Conservation (phyloP, 768 basidiomycete species). For the Tulasnella sp. region DNA sequence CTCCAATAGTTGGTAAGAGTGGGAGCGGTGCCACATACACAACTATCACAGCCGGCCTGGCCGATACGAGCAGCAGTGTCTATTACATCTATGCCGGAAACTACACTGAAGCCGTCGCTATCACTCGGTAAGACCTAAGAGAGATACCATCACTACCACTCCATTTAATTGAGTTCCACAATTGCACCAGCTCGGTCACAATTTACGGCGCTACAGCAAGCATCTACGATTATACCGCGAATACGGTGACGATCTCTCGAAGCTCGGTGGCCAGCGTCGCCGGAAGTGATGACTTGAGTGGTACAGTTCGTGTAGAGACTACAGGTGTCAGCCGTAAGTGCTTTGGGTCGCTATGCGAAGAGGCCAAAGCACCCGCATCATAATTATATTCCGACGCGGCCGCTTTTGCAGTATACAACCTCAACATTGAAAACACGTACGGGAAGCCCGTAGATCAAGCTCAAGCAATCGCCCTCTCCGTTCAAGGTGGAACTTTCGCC, state of each 20-base stretch:
- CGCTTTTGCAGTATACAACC: constrained; percentile 15
- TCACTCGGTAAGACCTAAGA: constrained; percentile 5
- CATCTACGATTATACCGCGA: not conserved
- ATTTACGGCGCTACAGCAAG: constrained; percentile 12
- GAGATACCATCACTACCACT: not conserved
- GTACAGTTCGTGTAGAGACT: constrained; percentile 17
- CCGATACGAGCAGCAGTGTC: constrained; percentile 8
- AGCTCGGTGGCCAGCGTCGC: constrained; percentile 18
- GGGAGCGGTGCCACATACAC: constrained; percentile 2
- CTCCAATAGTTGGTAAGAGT: not conserved
- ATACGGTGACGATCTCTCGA: constrained; percentile 6
- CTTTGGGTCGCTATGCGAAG: too few species aligned
- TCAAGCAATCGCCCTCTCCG: constrained; percentile 14
- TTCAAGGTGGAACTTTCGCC: constrained; percentile 10
- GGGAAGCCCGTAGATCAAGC: constrained; percentile 13
- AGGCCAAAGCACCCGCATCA: too few species aligned
- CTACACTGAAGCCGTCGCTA: constrained; percentile 13
- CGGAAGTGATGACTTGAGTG: constrained; percentile 19
- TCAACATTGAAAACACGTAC: constrained; percentile 18
- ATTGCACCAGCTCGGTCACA: not conserved
- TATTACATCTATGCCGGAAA: constrained; percentile 11
- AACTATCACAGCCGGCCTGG: not conserved
- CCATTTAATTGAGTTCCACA: too few species aligned
- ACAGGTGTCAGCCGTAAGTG: constrained; percentile 5
- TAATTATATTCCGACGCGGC: too few species aligned